Conservation (phyloP, 176 grass and related monocot genomes). For the Chloris gayana region DNA sequence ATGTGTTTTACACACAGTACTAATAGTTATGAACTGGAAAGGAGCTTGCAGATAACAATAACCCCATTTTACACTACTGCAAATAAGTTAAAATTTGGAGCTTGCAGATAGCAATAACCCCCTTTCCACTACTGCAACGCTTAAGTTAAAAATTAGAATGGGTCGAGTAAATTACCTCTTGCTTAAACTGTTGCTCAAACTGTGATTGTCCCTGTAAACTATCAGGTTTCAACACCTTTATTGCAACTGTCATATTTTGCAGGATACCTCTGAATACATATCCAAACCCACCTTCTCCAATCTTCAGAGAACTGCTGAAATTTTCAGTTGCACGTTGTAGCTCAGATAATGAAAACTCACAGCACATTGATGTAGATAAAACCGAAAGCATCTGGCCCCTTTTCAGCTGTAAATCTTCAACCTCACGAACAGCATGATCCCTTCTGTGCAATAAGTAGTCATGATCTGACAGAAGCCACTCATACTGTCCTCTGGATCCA, state of each 20-base stretch:
- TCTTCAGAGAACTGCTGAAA: slow-evolving; percentile 45
- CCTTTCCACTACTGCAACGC: too few relatives aligned
- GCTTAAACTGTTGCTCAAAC: too few relatives aligned
- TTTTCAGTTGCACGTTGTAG: slow-evolving; percentile 44
- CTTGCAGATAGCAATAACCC: too few relatives aligned
- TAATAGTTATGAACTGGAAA: neutral
- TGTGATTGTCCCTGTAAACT: slow-evolving; percentile 48
- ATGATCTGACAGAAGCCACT: slow-evolving; percentile 44
- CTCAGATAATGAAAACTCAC: slow-evolving; percentile 50
- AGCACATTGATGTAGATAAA: slow-evolving; percentile 46
- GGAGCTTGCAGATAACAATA: neutral
- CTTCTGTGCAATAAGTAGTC: slow-evolving; percentile 43
- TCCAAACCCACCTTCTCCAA: slow-evolving; percentile 58
- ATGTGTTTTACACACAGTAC: slow-evolving; percentile 9
- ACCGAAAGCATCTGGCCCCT: slow-evolving; percentile 54
- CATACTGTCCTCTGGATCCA: slow-evolving; percentile 36
- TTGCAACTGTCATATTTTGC: slow-evolving; percentile 47
- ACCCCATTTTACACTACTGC: neutral
- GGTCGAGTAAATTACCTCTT: slow-evolving; percentile 43
- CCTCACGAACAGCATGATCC: slow-evolving; percentile 42
- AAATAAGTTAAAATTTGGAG: too few relatives aligned
- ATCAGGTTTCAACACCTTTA: slow-evolving; percentile 56
- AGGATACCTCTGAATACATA: slow-evolving; percentile 45
- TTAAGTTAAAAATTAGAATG: slow-evolving; percentile 4
- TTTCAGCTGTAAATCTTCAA: slow-evolving; percentile 47